Conservation (phyloP, 2,329 filamentous ascomycete genomes). For the Aspergillus caelatus region DNA sequence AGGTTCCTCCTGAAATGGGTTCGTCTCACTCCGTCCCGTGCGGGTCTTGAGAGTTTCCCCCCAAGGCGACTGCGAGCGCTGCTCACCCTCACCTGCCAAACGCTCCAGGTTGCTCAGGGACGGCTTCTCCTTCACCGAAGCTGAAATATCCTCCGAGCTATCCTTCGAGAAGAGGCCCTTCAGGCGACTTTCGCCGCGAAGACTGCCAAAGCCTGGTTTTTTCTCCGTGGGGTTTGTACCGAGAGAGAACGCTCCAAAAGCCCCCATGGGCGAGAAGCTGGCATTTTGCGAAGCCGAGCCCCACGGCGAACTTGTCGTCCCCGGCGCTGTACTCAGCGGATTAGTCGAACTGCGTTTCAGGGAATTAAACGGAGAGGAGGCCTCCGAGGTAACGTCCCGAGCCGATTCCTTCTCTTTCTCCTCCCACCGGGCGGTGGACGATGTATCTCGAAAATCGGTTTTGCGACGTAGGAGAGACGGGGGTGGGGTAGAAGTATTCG, state of each 20-base stretch:
- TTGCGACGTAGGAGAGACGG: slow-evolving; percentile 62
- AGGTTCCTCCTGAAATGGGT: slow-evolving; percentile 54
- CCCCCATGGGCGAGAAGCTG: slow-evolving; percentile 73
- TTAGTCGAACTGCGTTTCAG: slow-evolving; percentile 60
- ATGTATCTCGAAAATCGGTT: slow-evolving; percentile 62
- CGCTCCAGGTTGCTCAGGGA: slow-evolving; percentile 57
- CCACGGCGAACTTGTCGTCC: slow-evolving; percentile 59
- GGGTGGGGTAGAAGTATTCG: slow-evolving; percentile 62
- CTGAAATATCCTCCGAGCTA: slow-evolving; percentile 64
- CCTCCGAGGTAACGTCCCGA: slow-evolving; percentile 44
- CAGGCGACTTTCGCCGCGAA: slow-evolving; percentile 77
- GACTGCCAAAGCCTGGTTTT: slow-evolving; percentile 66
- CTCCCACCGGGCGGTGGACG: slow-evolving; percentile 45
- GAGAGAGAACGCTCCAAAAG: slow-evolving; percentile 89
- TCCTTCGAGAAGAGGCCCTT: slow-evolving; percentile 84
- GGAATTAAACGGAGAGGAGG: slow-evolving; percentile 53
- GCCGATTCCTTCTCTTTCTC: slow-evolving; percentile 55
- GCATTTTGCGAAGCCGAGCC: slow-evolving; percentile 62
- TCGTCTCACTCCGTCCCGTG: slow-evolving; percentile 52
- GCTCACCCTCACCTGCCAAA: slow-evolving; percentile 51
- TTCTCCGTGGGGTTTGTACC: slow-evolving; percentile 65
- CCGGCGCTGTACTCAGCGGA: slow-evolving; percentile 54
- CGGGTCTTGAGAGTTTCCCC: slow-evolving; percentile 51
- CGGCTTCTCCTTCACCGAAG: slow-evolving; percentile 57
- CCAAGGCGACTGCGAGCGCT: slow-evolving; percentile 55